Base-by-base conservation (phyloP, 2,329 filamentous ascomycete species). In the Parastagonospora nodorum region DNA sequence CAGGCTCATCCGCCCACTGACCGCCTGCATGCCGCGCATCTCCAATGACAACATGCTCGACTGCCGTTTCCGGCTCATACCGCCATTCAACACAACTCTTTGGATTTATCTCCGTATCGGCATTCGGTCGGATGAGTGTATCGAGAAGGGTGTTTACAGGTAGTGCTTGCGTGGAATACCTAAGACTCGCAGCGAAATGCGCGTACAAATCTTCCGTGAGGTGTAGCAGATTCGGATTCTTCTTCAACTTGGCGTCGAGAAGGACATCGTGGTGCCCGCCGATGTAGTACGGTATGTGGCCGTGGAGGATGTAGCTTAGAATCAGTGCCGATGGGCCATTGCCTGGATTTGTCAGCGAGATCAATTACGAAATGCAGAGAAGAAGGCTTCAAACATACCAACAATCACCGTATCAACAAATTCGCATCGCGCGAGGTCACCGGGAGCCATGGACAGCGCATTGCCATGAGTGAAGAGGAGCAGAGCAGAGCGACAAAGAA, bases 321-420 rank as follows among this genome's bases (percentile, higher is more conserved):
- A 85, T 82, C 71, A 86, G 77, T 44, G 84, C 81, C 43, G 84
- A 83, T 39, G 84, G 84, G 48, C 84, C 84, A 66, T 84, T 85
- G 63, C 84, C 84, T 85, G 57, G 19, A 63, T 63, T 61, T 58
- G 62, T 71, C 53, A 72, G 65, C 19, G 19, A 24, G 19, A 24
- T 3, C 19, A 24, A 24, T 24, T 24, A 5, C 19, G 3, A 24
- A 5, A 24, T 24, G 19, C 19, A 24, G 19, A 24, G 3, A 24
- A 24, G 5, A 24, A 24, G 19, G 19, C 19, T 24, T 24, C 3
- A 5, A 24, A 24, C 55, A 16, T 54, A 74, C 72, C 72, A 55
- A 74, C 69, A 55, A 75, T 72, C 57, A 75, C 69, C 49, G 73
- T 75, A 60, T 75, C 73, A 57, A 75, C 71, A 5, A 5, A 24